Base-by-base conservation (phyloP, 2,329 filamentous ascomycete genomes). In the Epicoccum sorghinum region DNA sequence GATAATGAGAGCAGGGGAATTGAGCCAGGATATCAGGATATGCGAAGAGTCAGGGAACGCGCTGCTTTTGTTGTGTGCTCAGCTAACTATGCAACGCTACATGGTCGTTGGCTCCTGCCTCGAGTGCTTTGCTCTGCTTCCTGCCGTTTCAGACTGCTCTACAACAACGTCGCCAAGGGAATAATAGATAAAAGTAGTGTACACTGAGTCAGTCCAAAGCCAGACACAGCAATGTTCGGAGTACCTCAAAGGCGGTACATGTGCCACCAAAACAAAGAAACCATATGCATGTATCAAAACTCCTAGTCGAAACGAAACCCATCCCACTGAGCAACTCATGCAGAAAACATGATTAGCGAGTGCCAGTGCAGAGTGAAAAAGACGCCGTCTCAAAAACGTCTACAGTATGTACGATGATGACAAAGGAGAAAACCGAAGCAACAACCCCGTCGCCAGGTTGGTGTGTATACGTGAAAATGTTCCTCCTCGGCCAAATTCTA, bases 381-480 rank as follows among this genome's bases (percentile, higher is more conserved):
- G 66, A 68, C 63, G 57, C 66, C 68, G 58, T 61, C 62, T 57
- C 56, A 65, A 41, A 54, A 53, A 66, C 65, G 62, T 73, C 71
- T 71, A 73, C 69, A 69, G 59, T 75, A 74, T 75, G 67, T 73
- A 74, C 70, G 63, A 67, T 71, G 65, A 43, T 65, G 55, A 66
- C 60, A 71, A 71, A 70, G 62, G 59, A 63, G 57, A 64, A 60
- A 61, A 59, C 55, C 45, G 58, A 70, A 66, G 61, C 52, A 62
- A 61, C 59, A 63, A 67, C 64, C 64, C 56, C 47, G 38, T 50
- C 37, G 40, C 52, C 54, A 59, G 64, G 64, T 61, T 58, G 47
- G 60, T 62, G 51, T 66, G 69, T 73, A 55, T 73, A 66, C 70
- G 68, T 72, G 64, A 66, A 71, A 68, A 64, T 69, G 61, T 62